These are phyloP conservation scores for Trichothecium roseum DNA, from an alignment of 2,329 filamentous ascomycete genomes.

Conservation along the genomic window DNA sequence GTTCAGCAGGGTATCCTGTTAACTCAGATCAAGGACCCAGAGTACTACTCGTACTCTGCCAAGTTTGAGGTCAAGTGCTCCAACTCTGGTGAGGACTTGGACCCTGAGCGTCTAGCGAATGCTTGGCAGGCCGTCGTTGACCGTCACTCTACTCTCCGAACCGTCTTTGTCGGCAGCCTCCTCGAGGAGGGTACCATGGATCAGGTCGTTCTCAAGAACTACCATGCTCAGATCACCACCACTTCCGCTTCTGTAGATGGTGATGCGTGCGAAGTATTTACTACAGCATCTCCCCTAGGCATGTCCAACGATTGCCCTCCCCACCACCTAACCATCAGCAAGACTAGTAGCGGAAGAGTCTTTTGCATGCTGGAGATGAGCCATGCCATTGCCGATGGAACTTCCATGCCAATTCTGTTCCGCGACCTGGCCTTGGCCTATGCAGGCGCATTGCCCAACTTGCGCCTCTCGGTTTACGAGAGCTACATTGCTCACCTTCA, in stretches of 20 bases:
- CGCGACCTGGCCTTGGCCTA: conserved; percentile 3
- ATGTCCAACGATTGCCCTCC: conserved; percentile 5
- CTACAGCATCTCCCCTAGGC: conserved; percentile 10
- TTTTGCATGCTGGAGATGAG: conserved; percentile 2
- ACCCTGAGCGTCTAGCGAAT: conserved; percentile 4
- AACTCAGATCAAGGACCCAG: conserved; percentile 9
- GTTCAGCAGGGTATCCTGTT: conserved; percentile 13
- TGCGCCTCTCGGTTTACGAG: conserved; percentile 3
- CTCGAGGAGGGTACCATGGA: conserved; percentile 4
- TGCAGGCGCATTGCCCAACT: neutral
- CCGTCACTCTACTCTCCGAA: conserved; percentile 13
- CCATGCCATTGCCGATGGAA: conserved; percentile 3
- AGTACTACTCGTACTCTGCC: conserved; percentile 12
- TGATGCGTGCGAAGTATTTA: conserved; percentile 2
- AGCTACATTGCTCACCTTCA: conserved; percentile 11
- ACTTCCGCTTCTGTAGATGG: conserved; percentile 2
- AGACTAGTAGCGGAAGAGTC: neutral
- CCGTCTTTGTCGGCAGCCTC: conserved; percentile 8
- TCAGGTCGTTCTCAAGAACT: conserved; percentile 11
- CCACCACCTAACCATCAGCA: conserved; percentile 10
- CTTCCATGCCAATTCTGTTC: conserved; percentile 3
- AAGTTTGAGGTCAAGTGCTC: conserved; percentile 4
- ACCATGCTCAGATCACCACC: neutral
- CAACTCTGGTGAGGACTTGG: neutral
- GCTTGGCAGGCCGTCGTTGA: conserved; percentile 11